These are phyloP conservation scores for Vanilla planifolia DNA, from an alignment of 106 monocot genomes.

Conservation along the genomic window DNA sequence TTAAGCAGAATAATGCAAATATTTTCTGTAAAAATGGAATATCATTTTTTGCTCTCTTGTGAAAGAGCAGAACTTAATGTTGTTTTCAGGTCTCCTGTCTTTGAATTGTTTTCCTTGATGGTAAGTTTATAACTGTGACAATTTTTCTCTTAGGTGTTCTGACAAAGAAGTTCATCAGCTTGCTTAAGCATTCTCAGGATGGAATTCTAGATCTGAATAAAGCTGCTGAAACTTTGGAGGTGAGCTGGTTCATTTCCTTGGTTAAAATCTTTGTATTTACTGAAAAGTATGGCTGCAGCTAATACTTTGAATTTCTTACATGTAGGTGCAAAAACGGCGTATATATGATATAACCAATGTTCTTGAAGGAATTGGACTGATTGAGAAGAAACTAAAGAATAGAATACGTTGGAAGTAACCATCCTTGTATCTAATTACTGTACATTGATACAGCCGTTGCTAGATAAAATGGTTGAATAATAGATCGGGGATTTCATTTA, in stretches of 20 bases:
- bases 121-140: background rate
- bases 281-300: too few species aligned
- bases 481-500: conserved; percentile 1
- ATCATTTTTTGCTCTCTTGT: background rate
- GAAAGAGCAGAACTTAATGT: background rate
- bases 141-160: conserved; percentile 48
- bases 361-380: conserved; percentile 69
- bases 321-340: conserved; percentile 68
- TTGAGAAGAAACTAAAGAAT: conserved; percentile 73
- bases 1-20: too few species aligned
- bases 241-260: conserved; percentile 8
- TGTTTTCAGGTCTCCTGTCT: background rate
- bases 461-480: background rate
- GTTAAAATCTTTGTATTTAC: background rate
- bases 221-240: conserved; percentile 64
- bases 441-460: background rate
- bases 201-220: conserved; percentile 74
- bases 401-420: conserved; percentile 67
- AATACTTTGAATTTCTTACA: background rate
- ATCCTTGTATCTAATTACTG: background rate
- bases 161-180: conserved; percentile 54
- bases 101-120: background rate
- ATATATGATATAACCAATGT: conserved; percentile 85
- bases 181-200: conserved; percentile 53
- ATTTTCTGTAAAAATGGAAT: background rate